Conservation (phyloP, 176 grass and related monocot species). For the Carex kokanica region DNA sequence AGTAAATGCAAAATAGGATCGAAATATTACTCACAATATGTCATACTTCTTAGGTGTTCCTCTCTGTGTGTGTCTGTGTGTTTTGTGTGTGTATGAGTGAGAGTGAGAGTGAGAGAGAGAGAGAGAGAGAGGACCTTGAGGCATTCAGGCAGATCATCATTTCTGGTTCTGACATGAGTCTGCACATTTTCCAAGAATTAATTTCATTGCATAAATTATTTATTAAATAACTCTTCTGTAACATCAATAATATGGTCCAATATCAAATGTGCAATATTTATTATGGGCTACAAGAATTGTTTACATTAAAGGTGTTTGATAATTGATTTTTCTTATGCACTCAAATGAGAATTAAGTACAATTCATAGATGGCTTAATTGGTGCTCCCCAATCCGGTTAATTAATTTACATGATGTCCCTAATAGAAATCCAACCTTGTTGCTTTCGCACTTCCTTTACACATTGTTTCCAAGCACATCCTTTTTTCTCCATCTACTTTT, state of each 20-base stretch:
- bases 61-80: background rate
- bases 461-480: conserved; percentile 6
- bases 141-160: conserved; percentile 94
- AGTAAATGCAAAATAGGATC: background rate
- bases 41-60: background rate
- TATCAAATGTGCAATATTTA: conserved; percentile 6
- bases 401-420: background rate
- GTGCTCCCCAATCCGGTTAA: background rate
- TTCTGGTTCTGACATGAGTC: conserved; percentile 81
- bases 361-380: background rate
- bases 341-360: background rate
- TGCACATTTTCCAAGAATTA: conserved; percentile 36
- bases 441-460: background rate
- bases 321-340: background rate
- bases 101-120: too few relatives aligned
- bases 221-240: background rate
- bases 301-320: background rate
- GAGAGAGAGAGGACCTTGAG: conserved; percentile 55
- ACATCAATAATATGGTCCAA: background rate
- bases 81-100: background rate
- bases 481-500: background rate
- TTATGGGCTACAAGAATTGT: background rate
- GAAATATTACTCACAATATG: background rate
- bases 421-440: background rate
- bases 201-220: background rate